Evolutionary conservation across 106 monocot species (phyloP).

Genomic region (Dioscorea dumetorum): DNA sequence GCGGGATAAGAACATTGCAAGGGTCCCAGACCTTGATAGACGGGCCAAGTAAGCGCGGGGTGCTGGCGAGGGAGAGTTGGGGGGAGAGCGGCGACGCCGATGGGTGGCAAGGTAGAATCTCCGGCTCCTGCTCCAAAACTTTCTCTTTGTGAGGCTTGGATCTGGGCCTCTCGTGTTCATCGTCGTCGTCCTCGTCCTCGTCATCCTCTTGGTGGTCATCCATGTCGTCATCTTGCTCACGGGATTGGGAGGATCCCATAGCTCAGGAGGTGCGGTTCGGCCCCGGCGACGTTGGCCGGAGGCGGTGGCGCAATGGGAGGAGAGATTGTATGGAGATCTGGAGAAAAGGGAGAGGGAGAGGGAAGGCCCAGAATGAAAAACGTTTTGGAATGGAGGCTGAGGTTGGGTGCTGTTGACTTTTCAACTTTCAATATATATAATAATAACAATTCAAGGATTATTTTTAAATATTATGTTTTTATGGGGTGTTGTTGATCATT

Average conservation of each 20-base stretch:
- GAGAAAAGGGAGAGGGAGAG: neutral
- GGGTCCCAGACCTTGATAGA: constrained; percentile 71
- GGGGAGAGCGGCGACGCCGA: constrained; percentile 89
- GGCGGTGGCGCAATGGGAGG: neutral
- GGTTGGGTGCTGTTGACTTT: too few relatives aligned
- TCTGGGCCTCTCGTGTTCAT: constrained; percentile 3
- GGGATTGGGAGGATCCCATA: constrained; percentile 51
- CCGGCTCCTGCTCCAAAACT: constrained; percentile 80
- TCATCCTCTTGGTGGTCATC: constrained; percentile 22
- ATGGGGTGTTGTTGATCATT: too few relatives aligned
- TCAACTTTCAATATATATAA: too few relatives aligned
- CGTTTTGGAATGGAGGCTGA: too few relatives aligned
- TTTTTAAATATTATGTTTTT: too few relatives aligned
- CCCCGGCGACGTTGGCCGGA: neutral
- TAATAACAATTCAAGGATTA: too few relatives aligned
- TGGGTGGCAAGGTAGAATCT: constrained; percentile 81
- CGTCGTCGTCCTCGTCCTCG: constrained; percentile 18
- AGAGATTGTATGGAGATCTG: neutral
- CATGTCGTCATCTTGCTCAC: constrained; percentile 15
- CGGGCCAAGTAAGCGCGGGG: constrained; percentile 41
- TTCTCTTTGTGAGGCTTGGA: constrained; percentile 23
- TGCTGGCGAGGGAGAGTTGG: constrained; percentile 56
- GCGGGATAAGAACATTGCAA: constrained; percentile 63
- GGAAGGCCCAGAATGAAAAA: neutral
- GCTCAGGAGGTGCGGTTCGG: neutral